A percentile compares a stretch with the other conserved stretches of the same genome.
Conservation (phyloP, 1,284 basidiomycete species). For the Leccinum pachyderme region DNA sequence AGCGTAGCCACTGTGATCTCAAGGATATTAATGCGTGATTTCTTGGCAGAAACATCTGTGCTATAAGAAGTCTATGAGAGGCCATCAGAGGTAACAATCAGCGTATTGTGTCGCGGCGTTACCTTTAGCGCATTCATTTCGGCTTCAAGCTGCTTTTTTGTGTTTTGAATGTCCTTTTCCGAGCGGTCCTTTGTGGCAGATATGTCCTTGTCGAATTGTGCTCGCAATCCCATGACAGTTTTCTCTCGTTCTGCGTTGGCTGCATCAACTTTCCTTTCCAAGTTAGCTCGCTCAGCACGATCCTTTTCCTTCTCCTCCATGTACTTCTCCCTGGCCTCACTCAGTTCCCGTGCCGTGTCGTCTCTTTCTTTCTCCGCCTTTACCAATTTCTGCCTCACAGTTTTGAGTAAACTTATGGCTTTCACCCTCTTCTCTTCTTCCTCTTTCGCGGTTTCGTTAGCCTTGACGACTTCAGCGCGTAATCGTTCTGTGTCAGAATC, state of each 20-base stretch:
- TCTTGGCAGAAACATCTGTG: constrained; percentile 64
- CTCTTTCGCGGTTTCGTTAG: constrained; percentile 70
- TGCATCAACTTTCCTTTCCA: constrained; percentile 60
- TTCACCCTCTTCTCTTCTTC: constrained; percentile 97
- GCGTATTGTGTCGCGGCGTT: neutral
- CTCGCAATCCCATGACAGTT: constrained; percentile 60
- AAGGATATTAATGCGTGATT: constrained; percentile 63
- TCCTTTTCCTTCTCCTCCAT: constrained; percentile 64
- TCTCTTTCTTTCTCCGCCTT: constrained; percentile 92
- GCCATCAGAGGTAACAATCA: neutral
- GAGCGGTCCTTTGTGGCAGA: constrained; percentile 58
- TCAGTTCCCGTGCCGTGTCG: constrained; percentile 61
- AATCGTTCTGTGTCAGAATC: constrained; percentile 56
- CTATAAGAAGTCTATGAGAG: constrained; percentile 58
- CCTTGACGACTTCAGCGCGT: constrained; percentile 58
- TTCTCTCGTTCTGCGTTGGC: constrained; percentile 68
- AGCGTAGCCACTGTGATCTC: constrained; percentile 70
- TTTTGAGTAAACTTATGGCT: constrained; percentile 85
- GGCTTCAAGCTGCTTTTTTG: constrained; percentile 73
- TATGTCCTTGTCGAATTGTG: constrained; percentile 79
- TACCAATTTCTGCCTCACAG: constrained; percentile 88
- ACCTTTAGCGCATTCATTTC: constrained; percentile 79
- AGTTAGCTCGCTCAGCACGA: constrained; percentile 52
- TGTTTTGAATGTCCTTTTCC: constrained; percentile 69
- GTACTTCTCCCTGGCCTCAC: constrained; percentile 54